Evolutionary conservation across 2,329 filamentous ascomycete species (phyloP), one percentile per base, ranked within the genome.

Genomic region (Acarospora socialis): DNA sequence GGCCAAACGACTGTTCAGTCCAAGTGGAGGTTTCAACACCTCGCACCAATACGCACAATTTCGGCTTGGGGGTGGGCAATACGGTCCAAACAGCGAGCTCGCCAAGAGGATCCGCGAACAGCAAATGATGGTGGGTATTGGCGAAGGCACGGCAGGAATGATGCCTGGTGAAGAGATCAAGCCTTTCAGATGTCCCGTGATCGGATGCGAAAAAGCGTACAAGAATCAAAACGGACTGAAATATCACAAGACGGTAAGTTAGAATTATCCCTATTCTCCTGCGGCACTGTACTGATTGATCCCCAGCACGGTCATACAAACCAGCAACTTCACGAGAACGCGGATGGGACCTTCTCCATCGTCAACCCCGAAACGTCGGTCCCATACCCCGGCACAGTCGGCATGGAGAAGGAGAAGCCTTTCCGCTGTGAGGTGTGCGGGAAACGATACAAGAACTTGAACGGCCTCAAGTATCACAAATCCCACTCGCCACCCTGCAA

Each of bases 321-420:
- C 40, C 90, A 98, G 54, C 83, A 93, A 54, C 68, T 98, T 38
- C 86, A 94, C 51, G 86, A 94, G 54, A 98, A 98, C 47, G 80
- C 81, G 10, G 90, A 98, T 49, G 90, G 90, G 31, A 94, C 90
- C 2, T 95, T 93, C 53, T 95, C 87, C 0, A 98, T 98, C 44
- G 87, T 98, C 31, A 92, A 98, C 47, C 90, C 90, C 0, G 81
- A 93, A 50, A 95, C 90, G 0, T 90, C 81, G 17, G 73, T 83
- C 1, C 90, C 90, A 0, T 98, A 95, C 43, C 90, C 90, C 0
- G 90, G 90, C 19, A 95, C 90, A 1, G 65, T 93, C 21, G 90
- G 90, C n/a, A 98, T 98, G 90, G 90, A 98, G 60, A 98, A 95
- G 56, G 87, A 95, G 63, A 98, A 98, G 63, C 90, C 90, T 3